Evolutionary conservation across 306 rosid genomes (phyloP).

Genomic region (Sechiopsis laciniata): DNA sequence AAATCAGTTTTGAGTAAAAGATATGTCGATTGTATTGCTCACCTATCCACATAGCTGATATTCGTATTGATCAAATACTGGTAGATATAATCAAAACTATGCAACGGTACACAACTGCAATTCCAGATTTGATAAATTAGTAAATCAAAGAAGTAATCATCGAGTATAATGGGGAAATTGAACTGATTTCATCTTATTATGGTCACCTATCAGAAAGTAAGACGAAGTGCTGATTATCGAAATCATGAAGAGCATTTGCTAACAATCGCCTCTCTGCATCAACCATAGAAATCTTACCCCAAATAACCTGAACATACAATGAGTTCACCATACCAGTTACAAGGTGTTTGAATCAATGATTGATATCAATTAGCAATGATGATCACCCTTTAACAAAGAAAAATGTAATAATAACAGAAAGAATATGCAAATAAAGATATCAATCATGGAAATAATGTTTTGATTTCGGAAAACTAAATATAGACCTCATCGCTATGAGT

Average conservation of each 20-base stretch:
- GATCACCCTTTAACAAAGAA: neutral
- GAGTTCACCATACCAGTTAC: constrained; percentile 11
- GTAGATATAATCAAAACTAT: constrained; percentile 74
- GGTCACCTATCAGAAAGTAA: constrained; percentile 90
- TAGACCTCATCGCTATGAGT: constrained; percentile 84
- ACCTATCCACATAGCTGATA: constrained; percentile 93
- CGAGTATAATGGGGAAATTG: constrained; percentile 19
- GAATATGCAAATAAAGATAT: neutral
- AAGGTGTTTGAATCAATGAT: neutral
- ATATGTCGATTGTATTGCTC: constrained; percentile 6
- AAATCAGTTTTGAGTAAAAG: neutral
- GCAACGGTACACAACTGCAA: constrained; percentile 90
- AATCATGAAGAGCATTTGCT: constrained; percentile 85
- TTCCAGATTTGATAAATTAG: constrained; percentile 28
- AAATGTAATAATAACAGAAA: neutral
- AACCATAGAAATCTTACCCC: constrained; percentile 99
- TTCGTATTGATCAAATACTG: constrained; percentile 69
- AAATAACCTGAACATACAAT: constrained; percentile 65
- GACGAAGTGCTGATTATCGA: constrained; percentile 82
- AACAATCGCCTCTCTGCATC: constrained; percentile 94
- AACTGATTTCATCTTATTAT: constrained; percentile 24
- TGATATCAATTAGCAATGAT: neutral
- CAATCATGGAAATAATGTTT: neutral
- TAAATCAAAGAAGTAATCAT: constrained; percentile 26
- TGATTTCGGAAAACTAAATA: neutral